Conservation (phyloP, 768 basidiomycete genomes). For the Udeniomyces megalosporus region DNA sequence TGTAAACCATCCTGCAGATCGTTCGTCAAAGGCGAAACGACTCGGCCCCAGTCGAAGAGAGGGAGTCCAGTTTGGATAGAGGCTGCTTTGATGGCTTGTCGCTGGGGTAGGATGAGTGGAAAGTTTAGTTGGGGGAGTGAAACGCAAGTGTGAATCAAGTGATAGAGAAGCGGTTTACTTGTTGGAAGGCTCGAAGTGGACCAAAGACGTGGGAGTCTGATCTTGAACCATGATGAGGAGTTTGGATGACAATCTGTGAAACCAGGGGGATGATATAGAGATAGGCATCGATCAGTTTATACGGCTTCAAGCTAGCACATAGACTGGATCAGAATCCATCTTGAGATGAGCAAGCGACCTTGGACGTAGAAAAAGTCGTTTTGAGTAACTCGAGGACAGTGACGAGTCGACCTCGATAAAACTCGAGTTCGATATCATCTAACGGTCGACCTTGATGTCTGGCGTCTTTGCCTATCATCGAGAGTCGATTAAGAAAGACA, state of each 20-base stretch:
- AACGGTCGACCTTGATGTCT: slow-evolving; percentile 8
- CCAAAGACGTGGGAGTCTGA: background rate
- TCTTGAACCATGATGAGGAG: slow-evolving; percentile 7
- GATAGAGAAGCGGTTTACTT: background rate
- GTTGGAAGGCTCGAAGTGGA: slow-evolving; percentile 7
- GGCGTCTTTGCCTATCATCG: background rate
- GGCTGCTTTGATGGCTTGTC: background rate
- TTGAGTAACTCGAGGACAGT: slow-evolving; percentile 1
- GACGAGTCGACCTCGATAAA: background rate
- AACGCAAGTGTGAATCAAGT: background rate
- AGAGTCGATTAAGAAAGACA: background rate
- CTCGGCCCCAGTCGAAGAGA: slow-evolving; percentile 13
- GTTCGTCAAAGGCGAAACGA: background rate
- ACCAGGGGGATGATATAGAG: too few relatives aligned
- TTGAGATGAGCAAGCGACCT: background rate
- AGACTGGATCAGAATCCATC: too few relatives aligned
- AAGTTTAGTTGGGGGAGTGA: background rate
- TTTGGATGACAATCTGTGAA: slow-evolving; percentile 8
- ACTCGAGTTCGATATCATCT: slow-evolving; percentile 8
- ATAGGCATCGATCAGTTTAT: background rate
- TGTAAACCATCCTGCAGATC: slow-evolving; percentile 8
- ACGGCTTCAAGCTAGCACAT: too few relatives aligned
- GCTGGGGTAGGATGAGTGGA: background rate
- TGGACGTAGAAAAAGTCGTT: slow-evolving; percentile 3
- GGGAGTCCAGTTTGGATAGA: slow-evolving; percentile 5